These are phyloP conservation scores for Zizania palustris DNA, from an alignment of 202 grass and related monocot genomes.

Conservation along the genomic window DNA sequence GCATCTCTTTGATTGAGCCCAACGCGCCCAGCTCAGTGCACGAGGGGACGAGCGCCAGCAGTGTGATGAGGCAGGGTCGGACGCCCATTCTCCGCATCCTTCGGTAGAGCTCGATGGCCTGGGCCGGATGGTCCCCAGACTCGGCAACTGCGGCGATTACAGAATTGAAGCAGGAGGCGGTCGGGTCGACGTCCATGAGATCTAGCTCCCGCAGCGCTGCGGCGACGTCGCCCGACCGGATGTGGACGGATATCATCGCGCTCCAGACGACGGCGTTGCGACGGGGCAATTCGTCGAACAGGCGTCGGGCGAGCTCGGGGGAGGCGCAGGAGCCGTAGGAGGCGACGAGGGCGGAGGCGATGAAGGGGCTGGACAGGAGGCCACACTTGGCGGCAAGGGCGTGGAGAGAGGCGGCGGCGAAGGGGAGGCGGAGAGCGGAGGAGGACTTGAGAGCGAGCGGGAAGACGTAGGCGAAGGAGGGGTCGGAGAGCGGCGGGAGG, in stretches of 20 bases:
- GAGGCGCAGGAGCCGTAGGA: constrained; percentile 49
- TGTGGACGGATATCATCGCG: constrained; percentile 58
- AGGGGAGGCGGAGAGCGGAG: constrained; percentile 47
- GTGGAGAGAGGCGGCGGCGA: constrained; percentile 42
- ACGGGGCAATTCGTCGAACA: constrained; percentile 74
- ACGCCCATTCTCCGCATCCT: constrained; percentile 51
- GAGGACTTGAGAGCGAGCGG: constrained; percentile 71
- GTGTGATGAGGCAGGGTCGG: constrained; percentile 52
- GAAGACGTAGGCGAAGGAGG: constrained; percentile 57
- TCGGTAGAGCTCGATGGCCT: constrained; percentile 54
- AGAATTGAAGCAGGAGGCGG: constrained; percentile 59
- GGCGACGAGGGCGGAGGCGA: constrained; percentile 59
- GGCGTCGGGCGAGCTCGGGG: constrained; percentile 33
- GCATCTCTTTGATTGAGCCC: constrained; percentile 57
- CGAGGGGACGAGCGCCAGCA: constrained; percentile 50
- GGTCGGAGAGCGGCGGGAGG: constrained; percentile 57
- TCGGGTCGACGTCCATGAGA: constrained; percentile 55
- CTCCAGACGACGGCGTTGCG: constrained; percentile 63
- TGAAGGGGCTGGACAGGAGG: constrained; percentile 40
- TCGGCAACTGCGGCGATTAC: constrained; percentile 52
- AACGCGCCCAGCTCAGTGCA: constrained; percentile 41
- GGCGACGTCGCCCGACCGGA: constrained; percentile 41
- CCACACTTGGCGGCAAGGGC: constrained; percentile 48
- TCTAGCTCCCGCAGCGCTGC: constrained; percentile 36
- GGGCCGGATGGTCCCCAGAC: constrained; percentile 33